Base-by-base conservation (phyloP, 208 protist genomes). In the Wallacemonas sp. region DNA sequence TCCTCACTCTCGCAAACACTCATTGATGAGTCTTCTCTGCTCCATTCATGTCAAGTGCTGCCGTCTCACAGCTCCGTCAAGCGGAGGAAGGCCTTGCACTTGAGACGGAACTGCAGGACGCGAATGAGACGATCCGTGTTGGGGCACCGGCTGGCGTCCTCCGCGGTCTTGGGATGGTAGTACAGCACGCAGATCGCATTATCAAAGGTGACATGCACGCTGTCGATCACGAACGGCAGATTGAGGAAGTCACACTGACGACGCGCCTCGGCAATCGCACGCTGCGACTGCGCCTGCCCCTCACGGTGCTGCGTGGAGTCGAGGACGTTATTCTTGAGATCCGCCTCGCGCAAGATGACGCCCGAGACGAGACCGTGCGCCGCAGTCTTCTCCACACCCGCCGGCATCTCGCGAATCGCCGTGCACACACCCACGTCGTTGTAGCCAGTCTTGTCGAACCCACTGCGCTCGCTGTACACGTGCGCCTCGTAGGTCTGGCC, bases 131-230 rank as follows among this genome's bases (percentile, higher is more conserved):
- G 69, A 0, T 72, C 64, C 9, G 76, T 72, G 61, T 80, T 92
- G 16, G 73, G 57, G 44, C 65, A 65, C 27, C 69, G 61, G 57
- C 69, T 82, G 27, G 72, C 76, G 14, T 66, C 52, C 16, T 76
- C 72, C 36, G 68, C 32, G 2, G 61, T 44, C 21, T 76, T 30
- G n/a, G 81, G 69, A 36, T 49, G 23, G 62, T 88, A 88, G 52
- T 80, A 81, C 8, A 93, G 72, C n/a, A 87, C 49, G 43, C 81
- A 90, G 23, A 88, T 63, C 6, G 49, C 70, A 17, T 55, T 26
- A 57, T 93, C 87, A 52, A 88, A 86, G 17, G 79, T 85, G 62
- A 80, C 76, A 62, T 90, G 76, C 23, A 87, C 78, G 11, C 77
- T 74, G 63, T 81, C 75, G 0, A 89, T 58, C 47, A 81, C 68